Base-by-base conservation (phyloP, 2,329 filamentous ascomycete genomes). In the Sporothrix brasiliensis region DNA sequence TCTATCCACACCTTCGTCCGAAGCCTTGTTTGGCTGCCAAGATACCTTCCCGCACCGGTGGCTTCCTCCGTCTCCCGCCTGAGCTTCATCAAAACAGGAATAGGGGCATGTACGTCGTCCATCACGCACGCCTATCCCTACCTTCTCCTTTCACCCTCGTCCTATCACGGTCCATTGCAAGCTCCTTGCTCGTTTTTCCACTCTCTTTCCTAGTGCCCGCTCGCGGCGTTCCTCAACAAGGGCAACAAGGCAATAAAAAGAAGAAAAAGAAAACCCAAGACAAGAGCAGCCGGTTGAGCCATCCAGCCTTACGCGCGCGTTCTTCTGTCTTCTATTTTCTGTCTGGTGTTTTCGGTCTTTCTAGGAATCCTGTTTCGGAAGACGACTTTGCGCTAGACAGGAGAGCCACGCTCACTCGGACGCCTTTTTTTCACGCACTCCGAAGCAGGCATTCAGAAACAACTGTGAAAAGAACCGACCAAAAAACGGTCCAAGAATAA, bases 41-140 rank as follows among this genome's bases (percentile, higher is more conserved):
- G 27, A 21, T 11, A 14, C 11, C 47, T 39, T 65, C 27, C 47
- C 44, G 61, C 47, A 4, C 19, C 61, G 19, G 47, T 66, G 47
- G 27, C 61, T 52, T 52, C 39, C 39, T 44, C 50, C 47, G 50
- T n/a, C 66, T 30, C 66, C 52, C 21, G 66, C 50, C 66, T 47
- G 66, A 56, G n/a, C 66, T 68, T 68, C 30, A 47, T 68, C 66
- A 68, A 68, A 68, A 56, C 34, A 52, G 52, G 50, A 68, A 68
- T 56, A 68, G 50, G 66, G 66, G 66, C 49, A 53, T 53, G 50
- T 67, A 44, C 34, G 50, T 67, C n/a, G 50, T 69, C 67, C 71
- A 70, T 69, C 71, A 68, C 73, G 73, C 71, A 73, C 76, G 74
- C 74, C 13, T 27, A 14, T 60, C 54, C 19, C 30, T 44, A 49